Evolutionary conservation across 768 basidiomycete species (phyloP).

Genomic region (Kwoniella newhampshirensis): DNA sequence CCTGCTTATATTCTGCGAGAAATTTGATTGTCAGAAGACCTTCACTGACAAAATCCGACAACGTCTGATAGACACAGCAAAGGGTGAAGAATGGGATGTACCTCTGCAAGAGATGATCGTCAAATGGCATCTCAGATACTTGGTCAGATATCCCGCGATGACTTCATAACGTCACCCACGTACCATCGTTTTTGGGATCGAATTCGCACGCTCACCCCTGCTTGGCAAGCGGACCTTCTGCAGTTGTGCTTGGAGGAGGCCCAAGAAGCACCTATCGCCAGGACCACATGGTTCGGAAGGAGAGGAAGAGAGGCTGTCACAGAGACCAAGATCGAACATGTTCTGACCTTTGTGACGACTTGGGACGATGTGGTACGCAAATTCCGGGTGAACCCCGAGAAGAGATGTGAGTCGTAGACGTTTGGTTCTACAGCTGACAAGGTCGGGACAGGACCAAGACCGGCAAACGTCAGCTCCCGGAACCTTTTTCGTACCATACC

Average conservation of each 20-base stretch:
- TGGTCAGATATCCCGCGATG: background rate
- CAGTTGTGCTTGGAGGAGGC: background rate
- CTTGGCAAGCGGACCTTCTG: slow-evolving; percentile 6
- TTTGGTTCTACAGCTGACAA: no score
- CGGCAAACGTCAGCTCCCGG: no score
- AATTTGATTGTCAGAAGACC: background rate
- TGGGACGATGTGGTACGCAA: no score
- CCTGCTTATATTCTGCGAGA: background rate
- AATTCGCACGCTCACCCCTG: background rate
- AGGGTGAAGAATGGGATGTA: background rate
- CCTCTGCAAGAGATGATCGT: background rate
- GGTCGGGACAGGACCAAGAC: no score
- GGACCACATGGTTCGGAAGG: no score
- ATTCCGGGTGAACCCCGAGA: no score
- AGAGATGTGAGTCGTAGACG: no score
- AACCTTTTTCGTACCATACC: no score
- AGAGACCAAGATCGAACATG: no score
- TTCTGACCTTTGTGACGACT: no score
- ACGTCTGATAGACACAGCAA: background rate
- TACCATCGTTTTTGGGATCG: background rate
- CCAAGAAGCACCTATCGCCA: background rate
- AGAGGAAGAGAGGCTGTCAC: no score
- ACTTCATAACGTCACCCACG: no score
- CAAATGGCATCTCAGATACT: background rate
- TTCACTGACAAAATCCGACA: background rate